Percentiles rank a stretch among this genome's conserved stretches.
Evolutionary conservation across 2,329 filamentous ascomycete species (phyloP).

Genomic region (Penicillium sp.): DNA sequence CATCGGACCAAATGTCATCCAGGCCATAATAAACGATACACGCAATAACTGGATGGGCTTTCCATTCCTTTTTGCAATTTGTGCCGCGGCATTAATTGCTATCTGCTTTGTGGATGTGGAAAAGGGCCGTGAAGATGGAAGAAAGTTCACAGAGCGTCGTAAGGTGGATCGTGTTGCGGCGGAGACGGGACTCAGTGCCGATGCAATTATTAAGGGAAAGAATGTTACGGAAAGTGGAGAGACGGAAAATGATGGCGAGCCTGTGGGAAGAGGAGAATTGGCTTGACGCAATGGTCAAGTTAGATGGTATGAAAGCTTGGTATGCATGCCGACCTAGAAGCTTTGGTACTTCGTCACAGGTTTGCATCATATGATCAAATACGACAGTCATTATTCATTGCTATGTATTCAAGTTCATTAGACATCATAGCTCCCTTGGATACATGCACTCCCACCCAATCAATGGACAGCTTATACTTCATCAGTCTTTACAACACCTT

Average conservation of each 20-base stretch:
- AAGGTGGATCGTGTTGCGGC: slow-evolving; percentile 35
- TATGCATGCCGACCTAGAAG: background rate
- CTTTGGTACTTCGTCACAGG: no score
- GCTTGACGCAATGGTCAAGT: background rate
- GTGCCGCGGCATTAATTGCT: slow-evolving; percentile 41
- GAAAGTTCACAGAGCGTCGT: slow-evolving; percentile 42
- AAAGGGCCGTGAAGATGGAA: slow-evolving; percentile 46
- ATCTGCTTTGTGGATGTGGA: slow-evolving; percentile 48
- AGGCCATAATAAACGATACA: slow-evolving; percentile 49
- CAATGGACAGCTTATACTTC: slow-evolving; percentile 1
- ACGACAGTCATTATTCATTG: background rate
- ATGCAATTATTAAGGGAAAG: slow-evolving; percentile 22
- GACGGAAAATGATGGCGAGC: background rate
- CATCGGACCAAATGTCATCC: slow-evolving; percentile 49
- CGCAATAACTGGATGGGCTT: slow-evolving; percentile 52
- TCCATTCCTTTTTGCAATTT: slow-evolving; percentile 48
- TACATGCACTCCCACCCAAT: background rate
- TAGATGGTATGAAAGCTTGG: background rate
- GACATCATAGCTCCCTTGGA: background rate
- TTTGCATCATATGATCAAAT: background rate
- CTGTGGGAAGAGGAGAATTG: background rate
- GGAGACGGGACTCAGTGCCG: slow-evolving; percentile 30
- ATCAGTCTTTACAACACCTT: slow-evolving; percentile 10
- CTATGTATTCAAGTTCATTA: background rate
- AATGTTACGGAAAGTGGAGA: background rate